Base-by-base conservation (phyloP, 78 protist species). In the Protostelium mycophagum region DNA sequence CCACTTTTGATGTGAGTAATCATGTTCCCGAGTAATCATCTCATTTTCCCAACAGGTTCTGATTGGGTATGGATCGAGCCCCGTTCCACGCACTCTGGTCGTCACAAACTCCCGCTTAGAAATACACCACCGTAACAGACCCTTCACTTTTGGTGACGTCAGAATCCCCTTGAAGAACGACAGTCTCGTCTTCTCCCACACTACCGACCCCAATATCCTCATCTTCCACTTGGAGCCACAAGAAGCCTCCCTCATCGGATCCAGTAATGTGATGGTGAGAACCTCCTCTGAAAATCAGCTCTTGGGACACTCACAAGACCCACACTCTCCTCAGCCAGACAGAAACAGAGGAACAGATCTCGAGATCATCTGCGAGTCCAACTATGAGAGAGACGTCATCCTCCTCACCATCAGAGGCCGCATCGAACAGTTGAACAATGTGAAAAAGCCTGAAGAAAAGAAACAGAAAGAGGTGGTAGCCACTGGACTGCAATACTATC, bases 401-500 rank as follows among this genome's bases (percentile, higher is more conserved):
- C 73, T 51, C 73, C 73, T 51, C 16, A 51, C 73, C 73, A 51
- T 51, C 73, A 5, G 73, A 51, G 73, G 73, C 5, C 73, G 73
- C 73, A 51, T 51, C 73, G 73, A 51, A 16, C 73, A 51, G 73
- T 16, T 51, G 73, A 25, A 5, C 73, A 51, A 51, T 16, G 73
- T 51, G 73, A 51, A 51, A 16, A 51, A 51, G 73, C 73, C 73
- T 16, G 73, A 51, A 51, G 73, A 51, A 16, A 51, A 51, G 73
- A 51, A 51, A 16, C 73, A 51, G 73, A 51, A 51, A 16, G 73
- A 51, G 16, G 73, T 51, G 73, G 73, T 51, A 25, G 73, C 73
- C 73, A 51, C 73, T 16, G 73, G 73, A 51, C 16, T 51, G 73
- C 73, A 51, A 16, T 51, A 51, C 73, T 51, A 93, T 84, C 35